Conservation (phyloP, 208 protist species). For the Strigomonas culicis region DNA sequence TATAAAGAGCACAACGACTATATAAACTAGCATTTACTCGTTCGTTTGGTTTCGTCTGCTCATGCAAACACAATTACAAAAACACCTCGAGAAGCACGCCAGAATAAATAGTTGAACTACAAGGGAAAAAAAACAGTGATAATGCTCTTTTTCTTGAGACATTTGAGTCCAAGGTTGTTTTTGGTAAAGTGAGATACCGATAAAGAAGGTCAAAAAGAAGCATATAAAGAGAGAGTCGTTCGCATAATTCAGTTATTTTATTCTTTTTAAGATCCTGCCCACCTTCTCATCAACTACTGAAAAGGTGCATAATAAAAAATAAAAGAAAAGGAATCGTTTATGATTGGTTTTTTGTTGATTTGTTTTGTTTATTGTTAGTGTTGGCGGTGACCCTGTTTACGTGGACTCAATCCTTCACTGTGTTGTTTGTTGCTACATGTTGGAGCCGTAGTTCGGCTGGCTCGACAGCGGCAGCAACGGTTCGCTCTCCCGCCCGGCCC, state of each 20-base stretch:
- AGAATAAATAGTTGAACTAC: too few relatives aligned
- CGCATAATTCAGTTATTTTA: not conserved
- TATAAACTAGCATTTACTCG: too few relatives aligned
- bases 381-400: not conserved
- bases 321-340: slow-evolving; percentile 18
- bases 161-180: too few relatives aligned
- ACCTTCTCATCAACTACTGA: slow-evolving; percentile 4
- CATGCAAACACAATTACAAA: not conserved
- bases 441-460: not conserved
- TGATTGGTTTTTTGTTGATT: slow-evolving; percentile 7
- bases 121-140: slow-evolving; percentile 3
- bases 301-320: slow-evolving; percentile 10
- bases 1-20: too few relatives aligned
- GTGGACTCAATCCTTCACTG: not conserved
- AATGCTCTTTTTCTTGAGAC: not conserved
- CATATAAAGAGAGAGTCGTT: slow-evolving; percentile 4
- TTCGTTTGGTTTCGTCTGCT: too few relatives aligned
- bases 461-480: not conserved
- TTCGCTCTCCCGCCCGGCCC: too few relatives aligned
- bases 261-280: slow-evolving; percentile 6
- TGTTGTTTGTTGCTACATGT: not conserved
- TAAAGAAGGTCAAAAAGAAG: slow-evolving; percentile 4
- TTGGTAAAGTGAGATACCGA: too few relatives aligned
- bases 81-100: not conserved
- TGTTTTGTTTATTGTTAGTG: not conserved